phyloP scores from a whole-genome alignment of 73 alveolate genomes.

The Strombidium stylifer region DNA sequence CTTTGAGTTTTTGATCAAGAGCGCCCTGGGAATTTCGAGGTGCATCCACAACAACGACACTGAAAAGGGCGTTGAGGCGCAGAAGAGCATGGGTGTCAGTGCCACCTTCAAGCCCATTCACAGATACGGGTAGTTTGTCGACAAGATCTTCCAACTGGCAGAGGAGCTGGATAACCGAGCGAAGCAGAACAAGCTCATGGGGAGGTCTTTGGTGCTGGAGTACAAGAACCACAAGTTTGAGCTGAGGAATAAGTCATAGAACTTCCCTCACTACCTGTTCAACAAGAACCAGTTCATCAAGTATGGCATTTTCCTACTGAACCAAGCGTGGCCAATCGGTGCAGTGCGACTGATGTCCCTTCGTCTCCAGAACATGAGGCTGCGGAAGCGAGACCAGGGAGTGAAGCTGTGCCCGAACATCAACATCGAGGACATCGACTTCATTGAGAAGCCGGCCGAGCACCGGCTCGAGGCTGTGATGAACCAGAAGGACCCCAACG shows the following conservation, averaged over 20 bases:
- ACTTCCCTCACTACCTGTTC: conserved; percentile 10
- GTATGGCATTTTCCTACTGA: conserved; percentile 3
- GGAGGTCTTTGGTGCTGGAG: conserved; percentile 18
- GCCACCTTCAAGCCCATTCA: conserved; percentile 31
- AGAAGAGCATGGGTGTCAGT: conserved; percentile 23
- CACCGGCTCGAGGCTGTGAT: neutral
- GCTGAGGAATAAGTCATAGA: neutral
- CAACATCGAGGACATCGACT: neutral
- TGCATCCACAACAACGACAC: conserved; percentile 19
- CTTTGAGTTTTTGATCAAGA: conserved; percentile 53
- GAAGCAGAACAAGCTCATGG: conserved; percentile 16
- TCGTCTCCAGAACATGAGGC: conserved; percentile 15
- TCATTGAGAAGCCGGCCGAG: neutral
- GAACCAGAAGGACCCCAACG: neutral
- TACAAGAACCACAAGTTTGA: conserved; percentile 12
- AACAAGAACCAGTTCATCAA: conserved; percentile 1
- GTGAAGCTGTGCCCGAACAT: neutral
- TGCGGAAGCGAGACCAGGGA: neutral
- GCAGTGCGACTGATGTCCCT: conserved; percentile 26
- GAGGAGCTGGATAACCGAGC: conserved; percentile 13
- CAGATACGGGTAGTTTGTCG: conserved; percentile 11
- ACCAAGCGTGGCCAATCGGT: conserved; percentile 32
- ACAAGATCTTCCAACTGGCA: conserved; percentile 21
- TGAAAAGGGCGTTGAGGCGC: conserved; percentile 18
- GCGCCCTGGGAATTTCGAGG: conserved; percentile 49